A percentile compares a stretch with the other conserved stretches of the same genome.
Conservation (phyloP, 1,139 yeast species). For the Magnusiomyces tetraspermus region DNA sequence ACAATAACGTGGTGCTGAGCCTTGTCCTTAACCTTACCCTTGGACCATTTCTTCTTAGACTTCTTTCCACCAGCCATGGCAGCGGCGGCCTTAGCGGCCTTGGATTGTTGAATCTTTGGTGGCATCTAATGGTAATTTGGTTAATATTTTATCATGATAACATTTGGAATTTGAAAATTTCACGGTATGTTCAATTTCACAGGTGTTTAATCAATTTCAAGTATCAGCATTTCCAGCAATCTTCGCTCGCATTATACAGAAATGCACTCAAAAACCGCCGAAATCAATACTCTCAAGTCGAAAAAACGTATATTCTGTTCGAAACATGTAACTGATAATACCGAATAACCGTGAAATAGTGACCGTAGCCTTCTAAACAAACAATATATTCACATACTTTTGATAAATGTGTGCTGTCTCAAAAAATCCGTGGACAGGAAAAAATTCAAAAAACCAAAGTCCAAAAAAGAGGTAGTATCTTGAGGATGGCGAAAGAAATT, state of each 20-base stretch:
- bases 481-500: background rate
- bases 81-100: conserved; percentile 99
- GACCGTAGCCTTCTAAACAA: too few species aligned
- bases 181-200: too few species aligned
- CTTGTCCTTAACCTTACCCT: conserved; percentile 99
- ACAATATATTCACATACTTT: conserved; percentile 2
- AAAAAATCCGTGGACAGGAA: background rate
- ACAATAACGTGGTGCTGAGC: conserved; percentile 96
- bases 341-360: too few species aligned
- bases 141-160: too few species aligned
- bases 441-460: background rate
- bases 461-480: background rate
- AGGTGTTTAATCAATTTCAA: too few species aligned
- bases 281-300: too few species aligned
- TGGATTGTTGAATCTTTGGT: conserved; percentile 98
- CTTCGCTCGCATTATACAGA: too few species aligned
- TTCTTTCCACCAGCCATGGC: conserved; percentile 99
- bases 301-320: too few species aligned
- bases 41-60: conserved; percentile 99
- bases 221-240: too few species aligned
- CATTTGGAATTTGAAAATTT: too few species aligned
- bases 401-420: conserved; percentile 1
- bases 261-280: too few species aligned
- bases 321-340: too few species aligned
- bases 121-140: conserved; percentile 62